Conservation (phyloP, 805 yeast species). For the Hanseniaspora valbyensis region DNA sequence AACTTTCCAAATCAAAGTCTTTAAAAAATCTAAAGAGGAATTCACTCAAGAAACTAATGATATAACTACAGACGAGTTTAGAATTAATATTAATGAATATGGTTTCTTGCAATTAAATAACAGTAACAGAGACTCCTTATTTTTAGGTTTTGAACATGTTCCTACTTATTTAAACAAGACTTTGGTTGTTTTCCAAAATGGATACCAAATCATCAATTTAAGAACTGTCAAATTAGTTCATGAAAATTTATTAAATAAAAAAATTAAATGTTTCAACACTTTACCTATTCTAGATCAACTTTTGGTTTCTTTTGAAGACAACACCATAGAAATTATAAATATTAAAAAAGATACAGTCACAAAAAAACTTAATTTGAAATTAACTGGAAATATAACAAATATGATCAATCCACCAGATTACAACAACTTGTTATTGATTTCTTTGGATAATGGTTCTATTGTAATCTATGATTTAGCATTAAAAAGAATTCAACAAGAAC, state of each 20-base stretch:
- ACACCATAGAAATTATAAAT: constrained; percentile 47
- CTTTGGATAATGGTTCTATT: constrained; percentile 12
- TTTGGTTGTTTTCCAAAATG: constrained; percentile 63
- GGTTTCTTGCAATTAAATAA: constrained; percentile 9
- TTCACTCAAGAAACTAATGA: neutral
- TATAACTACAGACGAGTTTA: constrained; percentile 8
- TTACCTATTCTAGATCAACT: constrained; percentile 78
- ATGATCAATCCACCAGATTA: constrained; percentile 10
- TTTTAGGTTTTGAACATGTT: constrained; percentile 42
- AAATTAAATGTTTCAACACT: constrained; percentile 48
- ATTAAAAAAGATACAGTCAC: constrained; percentile 33
- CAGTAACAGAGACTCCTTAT: constrained; percentile 32
- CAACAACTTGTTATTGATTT: constrained; percentile 8
- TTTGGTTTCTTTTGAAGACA: constrained; percentile 61
- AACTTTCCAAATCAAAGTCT: neutral
- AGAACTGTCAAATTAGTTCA: constrained; percentile 50
- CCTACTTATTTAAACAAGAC: constrained; percentile 89
- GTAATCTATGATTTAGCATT: constrained; percentile 7
- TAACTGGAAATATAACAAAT: constrained; percentile 29
- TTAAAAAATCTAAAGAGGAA: constrained; percentile 9
- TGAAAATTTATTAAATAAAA: constrained; percentile 38
- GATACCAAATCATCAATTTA: constrained; percentile 56
- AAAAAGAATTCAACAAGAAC: constrained; percentile 15
- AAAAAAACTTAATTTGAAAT: constrained; percentile 51
- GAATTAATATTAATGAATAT: constrained; percentile 1